These are phyloP conservation scores for Boletus reticulatus DNA, from an alignment of 768 basidiomycete genomes.

Conservation along the genomic window DNA sequence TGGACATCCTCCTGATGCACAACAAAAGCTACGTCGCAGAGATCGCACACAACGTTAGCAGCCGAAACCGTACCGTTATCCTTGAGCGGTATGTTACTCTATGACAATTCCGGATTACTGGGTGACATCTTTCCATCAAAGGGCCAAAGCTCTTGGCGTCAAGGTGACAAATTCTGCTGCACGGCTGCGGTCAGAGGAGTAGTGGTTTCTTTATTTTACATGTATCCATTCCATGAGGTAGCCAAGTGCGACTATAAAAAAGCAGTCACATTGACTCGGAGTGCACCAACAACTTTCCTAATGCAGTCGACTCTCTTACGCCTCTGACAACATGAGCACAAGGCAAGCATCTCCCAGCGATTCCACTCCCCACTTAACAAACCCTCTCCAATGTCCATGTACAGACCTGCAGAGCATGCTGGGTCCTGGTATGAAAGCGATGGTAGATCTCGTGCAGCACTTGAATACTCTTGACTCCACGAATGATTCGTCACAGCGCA, in stretches of 20 bases:
- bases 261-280: slow-evolving; percentile 3
- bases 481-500: slow-evolving; percentile 40
- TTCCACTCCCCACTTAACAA: background rate
- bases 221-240: slow-evolving; percentile 50
- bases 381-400: background rate
- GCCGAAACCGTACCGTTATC: slow-evolving; percentile 90
- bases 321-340: slow-evolving; percentile 24
- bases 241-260: slow-evolving; percentile 42
- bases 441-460: slow-evolving; percentile 39
- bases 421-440: slow-evolving; percentile 85
- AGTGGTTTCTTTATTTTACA: slow-evolving; percentile 41
- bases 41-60: slow-evolving; percentile 95
- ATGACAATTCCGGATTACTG: background rate
- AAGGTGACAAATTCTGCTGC: slow-evolving; percentile 94
- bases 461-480: slow-evolving; percentile 14
- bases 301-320: slow-evolving; percentile 23
- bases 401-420: slow-evolving; percentile 76
- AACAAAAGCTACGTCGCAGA: slow-evolving; percentile 95
- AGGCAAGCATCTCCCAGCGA: slow-evolving; percentile 21
- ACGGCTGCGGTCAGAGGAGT: slow-evolving; percentile 94
- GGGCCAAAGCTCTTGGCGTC: slow-evolving; percentile 82
- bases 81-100: slow-evolving; percentile 67
- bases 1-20: slow-evolving; percentile 97
- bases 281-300: slow-evolving; percentile 15
- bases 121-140: slow-evolving; percentile 29